Evolutionary conservation across 108 stramenopile genomes (phyloP).

Genomic region (Skeletonema menzelii): DNA sequence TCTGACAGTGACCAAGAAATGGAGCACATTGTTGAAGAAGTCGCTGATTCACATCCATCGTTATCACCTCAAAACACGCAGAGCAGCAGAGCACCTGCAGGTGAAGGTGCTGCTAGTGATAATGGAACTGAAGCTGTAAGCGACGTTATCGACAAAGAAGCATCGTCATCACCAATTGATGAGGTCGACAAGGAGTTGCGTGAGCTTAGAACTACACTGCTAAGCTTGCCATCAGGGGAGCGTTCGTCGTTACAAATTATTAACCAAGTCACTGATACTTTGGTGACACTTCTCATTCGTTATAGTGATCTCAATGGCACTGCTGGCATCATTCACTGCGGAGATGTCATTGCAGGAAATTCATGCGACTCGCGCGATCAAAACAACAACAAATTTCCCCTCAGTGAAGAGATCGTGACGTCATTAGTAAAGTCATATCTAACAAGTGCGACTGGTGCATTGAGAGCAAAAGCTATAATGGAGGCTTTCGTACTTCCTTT

Average conservation of each 20-base stretch:
- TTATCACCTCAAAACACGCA: not conserved
- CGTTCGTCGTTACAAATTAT: conserved; percentile 25
- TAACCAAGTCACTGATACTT: conserved; percentile 14
- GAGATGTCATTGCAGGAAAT: conserved; percentile 21
- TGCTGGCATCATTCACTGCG: conserved; percentile 29
- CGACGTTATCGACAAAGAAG: not conserved
- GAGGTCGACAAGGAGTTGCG: conserved; percentile 21
- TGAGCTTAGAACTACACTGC: conserved; percentile 14
- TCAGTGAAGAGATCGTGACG: conserved; percentile 31
- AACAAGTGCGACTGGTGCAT: conserved; percentile 33
- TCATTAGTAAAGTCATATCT: conserved; percentile 18
- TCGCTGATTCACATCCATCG: not conserved
- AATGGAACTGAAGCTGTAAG: not conserved
- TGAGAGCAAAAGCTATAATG: conserved; percentile 35
- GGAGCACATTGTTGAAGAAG: conserved; percentile 1
- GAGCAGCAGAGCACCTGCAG: not conserved
- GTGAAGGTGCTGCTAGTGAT: not conserved
- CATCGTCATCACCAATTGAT: conserved; percentile 7
- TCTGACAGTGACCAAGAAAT: conserved; percentile 12
- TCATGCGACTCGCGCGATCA: not conserved
- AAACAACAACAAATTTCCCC: conserved; percentile 10
- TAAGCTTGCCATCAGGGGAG: conserved; percentile 32
- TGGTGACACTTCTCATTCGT: conserved; percentile 17
- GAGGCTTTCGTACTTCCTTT: conserved; percentile 39
- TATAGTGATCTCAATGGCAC: conserved; percentile 37